Base-by-base conservation (phyloP, 495 filamentous ascomycete genomes). In the Aspergillus sclerotioniger region DNA sequence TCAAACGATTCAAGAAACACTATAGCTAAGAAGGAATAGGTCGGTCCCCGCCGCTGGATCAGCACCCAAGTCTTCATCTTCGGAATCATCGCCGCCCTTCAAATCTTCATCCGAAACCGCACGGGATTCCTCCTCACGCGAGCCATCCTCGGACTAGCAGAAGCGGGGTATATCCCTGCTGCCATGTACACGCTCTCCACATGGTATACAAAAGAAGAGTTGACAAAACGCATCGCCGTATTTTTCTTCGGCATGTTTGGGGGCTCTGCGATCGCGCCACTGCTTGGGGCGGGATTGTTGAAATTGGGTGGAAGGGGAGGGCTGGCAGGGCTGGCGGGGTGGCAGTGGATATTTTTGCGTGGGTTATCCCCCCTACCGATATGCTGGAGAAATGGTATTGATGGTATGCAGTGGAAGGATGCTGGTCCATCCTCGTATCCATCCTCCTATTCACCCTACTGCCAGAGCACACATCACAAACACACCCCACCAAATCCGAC, bases 271-370 rank as follows among this genome's bases (percentile, higher is more conserved):
- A 66, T 76, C 0, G 72, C 75, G 31, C 76, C 76, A 9, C 67
- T 84, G 12, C 59, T 84, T 46, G 79, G 71, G 8, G 72, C 73
- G 19, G 76, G 64, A 4, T 63, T 76, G 6, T 65, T 83, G 12
- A 68, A 69, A 50, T 75, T 85, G 63, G 67, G 81, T 28, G 80
- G 82, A 0, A 57, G 73, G n/a, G 56, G 67, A 19, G 78, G 77
- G 1, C 61, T 83, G 0, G 56, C 67, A 19, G 78, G 77, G 1
- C 61, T 83, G 0, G 56, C 67, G 1, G 83, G 83, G 0, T 86
- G 84, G 84, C 75, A 81, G 51, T 87, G 82, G 82, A 71, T 87
- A 6, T 84, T 85, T 62, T 53, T 82, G 6, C 64, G 68, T 71
- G 35, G 47, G 60, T 52, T 6, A 45, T 7, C 19, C 12, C 3